phyloP scores from a whole-genome alignment of 768 basidiomycete genomes.

The Podaxis mareebaensis region DNA sequence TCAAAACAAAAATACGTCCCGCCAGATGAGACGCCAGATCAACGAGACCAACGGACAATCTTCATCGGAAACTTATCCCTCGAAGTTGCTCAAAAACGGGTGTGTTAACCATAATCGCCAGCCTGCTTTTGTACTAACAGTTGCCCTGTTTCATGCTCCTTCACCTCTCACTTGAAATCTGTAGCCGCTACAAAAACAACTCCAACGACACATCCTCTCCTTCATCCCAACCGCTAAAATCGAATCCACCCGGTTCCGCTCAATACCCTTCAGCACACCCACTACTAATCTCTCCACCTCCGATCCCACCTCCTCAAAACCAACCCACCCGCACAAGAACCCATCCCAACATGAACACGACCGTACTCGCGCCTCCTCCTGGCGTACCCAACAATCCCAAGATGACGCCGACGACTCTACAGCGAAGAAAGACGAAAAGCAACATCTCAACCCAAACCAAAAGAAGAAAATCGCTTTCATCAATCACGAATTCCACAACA shows the following conservation, averaged over 20 bases:
- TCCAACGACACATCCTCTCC: conserved; percentile 75
- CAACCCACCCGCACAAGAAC: conserved; percentile 28
- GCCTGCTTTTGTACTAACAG: background rate
- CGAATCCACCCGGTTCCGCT: conserved; percentile 92
- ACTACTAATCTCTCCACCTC: conserved; percentile 58
- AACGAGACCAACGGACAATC: conserved; percentile 79
- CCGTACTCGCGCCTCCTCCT: conserved; percentile 57
- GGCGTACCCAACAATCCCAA: conserved; percentile 44
- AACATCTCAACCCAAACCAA: conserved; percentile 75
- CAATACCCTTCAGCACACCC: conserved; percentile 85
- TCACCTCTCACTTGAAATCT: conserved; percentile 1
- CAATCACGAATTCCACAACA: conserved; percentile 84
- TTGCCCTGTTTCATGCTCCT: background rate
- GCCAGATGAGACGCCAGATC: conserved; percentile 68
- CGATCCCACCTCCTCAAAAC: conserved; percentile 32
- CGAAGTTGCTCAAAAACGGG: conserved; percentile 75
- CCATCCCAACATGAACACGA: conserved; percentile 46
- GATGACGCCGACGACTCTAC: conserved; percentile 44
- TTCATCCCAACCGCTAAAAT: conserved; percentile 76
- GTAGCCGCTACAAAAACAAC: conserved; percentile 73
- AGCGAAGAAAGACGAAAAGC: conserved; percentile 50
- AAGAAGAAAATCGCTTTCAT: conserved; percentile 96
- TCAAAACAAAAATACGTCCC: conserved; percentile 54
- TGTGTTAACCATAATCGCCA: conserved; percentile 33
- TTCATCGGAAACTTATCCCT: conserved; percentile 90